phyloP scores from a whole-genome alignment of 169 alveolate genomes.

The Toxoplasma gondii region DNA sequence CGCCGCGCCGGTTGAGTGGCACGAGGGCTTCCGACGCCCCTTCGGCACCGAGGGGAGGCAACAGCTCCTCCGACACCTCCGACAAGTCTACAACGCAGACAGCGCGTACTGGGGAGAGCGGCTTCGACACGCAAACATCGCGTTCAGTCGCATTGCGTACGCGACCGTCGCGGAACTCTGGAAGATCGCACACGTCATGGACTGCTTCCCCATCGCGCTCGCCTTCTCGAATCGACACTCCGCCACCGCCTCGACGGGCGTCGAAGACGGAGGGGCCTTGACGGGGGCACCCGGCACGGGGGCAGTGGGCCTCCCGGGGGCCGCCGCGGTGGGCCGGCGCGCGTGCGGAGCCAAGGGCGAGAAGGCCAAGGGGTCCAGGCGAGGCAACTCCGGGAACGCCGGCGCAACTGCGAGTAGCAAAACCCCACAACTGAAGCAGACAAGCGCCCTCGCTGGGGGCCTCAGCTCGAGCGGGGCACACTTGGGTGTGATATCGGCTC shows the following conservation, averaged over 20 bases:
- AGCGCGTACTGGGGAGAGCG: constrained; percentile 59
- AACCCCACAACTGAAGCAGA: background rate
- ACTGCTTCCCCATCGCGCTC: constrained; percentile 51
- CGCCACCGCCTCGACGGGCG: background rate
- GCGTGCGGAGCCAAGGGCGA: constrained; percentile 23
- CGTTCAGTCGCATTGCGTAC: constrained; percentile 54
- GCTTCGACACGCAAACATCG: constrained; percentile 35
- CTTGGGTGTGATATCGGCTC: no score
- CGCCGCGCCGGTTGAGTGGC: constrained; percentile 43
- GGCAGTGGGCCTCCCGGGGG: background rate
- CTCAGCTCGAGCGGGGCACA: no score
- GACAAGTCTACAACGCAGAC: constrained; percentile 57
- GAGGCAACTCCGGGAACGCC: background rate
- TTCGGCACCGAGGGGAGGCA: constrained; percentile 70
- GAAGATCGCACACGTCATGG: constrained; percentile 61
- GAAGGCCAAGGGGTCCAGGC: background rate
- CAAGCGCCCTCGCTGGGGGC: no score
- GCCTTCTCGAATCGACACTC: constrained; percentile 43
- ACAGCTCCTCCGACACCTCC: constrained; percentile 46
- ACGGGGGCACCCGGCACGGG: background rate
- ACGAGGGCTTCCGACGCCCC: constrained; percentile 64
- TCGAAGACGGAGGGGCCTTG: background rate
- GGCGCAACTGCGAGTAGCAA: background rate
- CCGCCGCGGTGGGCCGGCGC: background rate
- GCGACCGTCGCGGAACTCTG: constrained; percentile 66